Conservation (phyloP, 2,329 filamentous ascomycete genomes). For the Penicillium thymicola region DNA sequence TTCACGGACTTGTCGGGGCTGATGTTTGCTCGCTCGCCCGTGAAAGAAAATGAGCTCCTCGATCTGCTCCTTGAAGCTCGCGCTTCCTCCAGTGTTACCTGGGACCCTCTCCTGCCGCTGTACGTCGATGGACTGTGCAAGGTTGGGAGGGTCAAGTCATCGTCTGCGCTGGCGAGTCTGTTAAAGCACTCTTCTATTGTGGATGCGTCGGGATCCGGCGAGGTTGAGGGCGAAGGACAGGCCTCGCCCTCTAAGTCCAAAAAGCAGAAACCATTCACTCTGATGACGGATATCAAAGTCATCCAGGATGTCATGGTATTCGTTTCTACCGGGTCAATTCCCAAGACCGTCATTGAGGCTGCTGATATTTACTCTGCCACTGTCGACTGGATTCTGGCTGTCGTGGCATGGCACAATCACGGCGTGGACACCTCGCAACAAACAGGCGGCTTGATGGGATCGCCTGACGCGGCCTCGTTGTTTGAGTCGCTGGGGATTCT, state of each 20-base stretch:
- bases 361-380: constrained; percentile 32
- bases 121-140: constrained; percentile 41
- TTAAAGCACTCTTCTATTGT: constrained; percentile 37
- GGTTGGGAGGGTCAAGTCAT: constrained; percentile 31
- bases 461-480: constrained; percentile 38
- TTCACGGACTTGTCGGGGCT: constrained; percentile 39
- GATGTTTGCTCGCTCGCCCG: constrained; percentile 30
- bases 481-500: constrained; percentile 44
- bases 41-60: constrained; percentile 33
- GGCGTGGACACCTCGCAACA: constrained; percentile 27
- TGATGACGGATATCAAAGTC: constrained; percentile 44
- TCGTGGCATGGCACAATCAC: constrained; percentile 36
- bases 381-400: constrained; percentile 40
- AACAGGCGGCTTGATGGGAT: constrained; percentile 31
- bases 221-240: not conserved
- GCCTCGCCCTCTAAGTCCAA: not conserved
- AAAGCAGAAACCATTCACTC: constrained; percentile 26
- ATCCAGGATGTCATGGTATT: constrained; percentile 43
- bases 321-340: constrained; percentile 34
- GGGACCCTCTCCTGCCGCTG: constrained; percentile 43
- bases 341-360: constrained; percentile 30
- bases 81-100: constrained; percentile 32
- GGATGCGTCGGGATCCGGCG: constrained; percentile 13
- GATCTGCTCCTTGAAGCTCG: constrained; percentile 37
- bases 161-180: constrained; percentile 33